phyloP scores from a whole-genome alignment of 2,329 filamentous ascomycete species.

The Sporothrix schenckii region DNA sequence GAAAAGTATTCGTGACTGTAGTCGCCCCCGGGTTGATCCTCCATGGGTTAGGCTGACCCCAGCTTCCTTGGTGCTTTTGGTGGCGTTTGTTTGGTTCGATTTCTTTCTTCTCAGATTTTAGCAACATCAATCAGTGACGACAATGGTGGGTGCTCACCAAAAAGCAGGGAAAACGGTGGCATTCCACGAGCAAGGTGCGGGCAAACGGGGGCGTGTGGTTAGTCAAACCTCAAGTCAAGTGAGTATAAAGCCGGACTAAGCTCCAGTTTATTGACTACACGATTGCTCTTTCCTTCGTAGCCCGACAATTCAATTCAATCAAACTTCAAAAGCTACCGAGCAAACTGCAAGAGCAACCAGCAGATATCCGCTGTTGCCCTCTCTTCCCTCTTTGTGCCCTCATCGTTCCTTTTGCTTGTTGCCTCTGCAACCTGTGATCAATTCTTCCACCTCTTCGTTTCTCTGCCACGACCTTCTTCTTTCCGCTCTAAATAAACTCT shows the following conservation, averaged over 20 bases:
- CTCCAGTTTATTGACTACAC: slow-evolving; percentile 19
- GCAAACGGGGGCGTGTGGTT: slow-evolving; percentile 26
- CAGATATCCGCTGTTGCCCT: slow-evolving; percentile 8
- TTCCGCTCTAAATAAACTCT: not conserved
- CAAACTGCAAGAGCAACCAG: slow-evolving; percentile 17
- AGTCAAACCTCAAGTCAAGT: slow-evolving; percentile 23
- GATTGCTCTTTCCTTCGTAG: not conserved
- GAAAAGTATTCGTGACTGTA: slow-evolving; percentile 32
- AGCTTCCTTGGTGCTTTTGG: slow-evolving; percentile 28
- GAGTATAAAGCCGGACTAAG: slow-evolving; percentile 32
- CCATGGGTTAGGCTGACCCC: slow-evolving; percentile 32
- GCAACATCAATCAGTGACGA: not conserved
- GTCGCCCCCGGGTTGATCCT: slow-evolving; percentile 32
- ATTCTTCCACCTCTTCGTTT: not conserved
- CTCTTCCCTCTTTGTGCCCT: not conserved
- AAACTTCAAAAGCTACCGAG: not conserved
- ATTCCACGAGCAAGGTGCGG: slow-evolving; percentile 1
- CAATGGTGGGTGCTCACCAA: not conserved
- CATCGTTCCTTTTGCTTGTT: not conserved
- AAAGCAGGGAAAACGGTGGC: not conserved
- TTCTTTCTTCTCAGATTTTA: not conserved
- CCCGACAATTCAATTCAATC: not conserved
- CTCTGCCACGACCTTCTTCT: not conserved
- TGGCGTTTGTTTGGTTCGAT: not conserved
- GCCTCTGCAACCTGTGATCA: slow-evolving; percentile 12